phyloP scores from a whole-genome alignment of 441 rosid genomes.

The Hura crepitans region DNA sequence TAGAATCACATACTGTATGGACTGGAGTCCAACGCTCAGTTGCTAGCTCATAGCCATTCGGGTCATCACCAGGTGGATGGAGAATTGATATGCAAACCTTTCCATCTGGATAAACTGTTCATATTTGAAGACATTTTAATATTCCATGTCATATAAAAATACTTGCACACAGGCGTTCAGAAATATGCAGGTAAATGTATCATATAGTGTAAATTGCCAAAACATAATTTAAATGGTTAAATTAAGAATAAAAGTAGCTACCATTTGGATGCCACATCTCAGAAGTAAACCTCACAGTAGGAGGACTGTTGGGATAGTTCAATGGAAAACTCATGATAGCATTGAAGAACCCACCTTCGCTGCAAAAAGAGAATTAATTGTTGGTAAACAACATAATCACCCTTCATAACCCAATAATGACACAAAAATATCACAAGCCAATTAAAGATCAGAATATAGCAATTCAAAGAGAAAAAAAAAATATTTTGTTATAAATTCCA shows the following conservation, averaged over 20 bases:
- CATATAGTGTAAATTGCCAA: neutral
- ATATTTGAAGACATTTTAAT: constrained; percentile 3
- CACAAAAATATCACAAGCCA: neutral
- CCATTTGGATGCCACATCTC: constrained; percentile 99
- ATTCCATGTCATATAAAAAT: constrained; percentile 8
- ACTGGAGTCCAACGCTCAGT: constrained; percentile 86
- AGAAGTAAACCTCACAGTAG: constrained; percentile 70
- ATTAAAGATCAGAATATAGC: neutral
- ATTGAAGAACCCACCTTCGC: constrained; percentile 87
- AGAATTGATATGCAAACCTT: constrained; percentile 86
- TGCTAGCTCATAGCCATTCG: constrained; percentile 88
- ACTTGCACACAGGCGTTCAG: neutral
- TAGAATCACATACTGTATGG: constrained; percentile 53
- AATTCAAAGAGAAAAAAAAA: too few species aligned
- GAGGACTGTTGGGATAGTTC: constrained; percentile 70
- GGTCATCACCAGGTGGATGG: constrained; percentile 96
- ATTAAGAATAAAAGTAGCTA: constrained; percentile 19
- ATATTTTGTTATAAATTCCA: neutral
- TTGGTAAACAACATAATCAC: neutral
- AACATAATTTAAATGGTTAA: neutral
- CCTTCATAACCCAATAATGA: neutral
- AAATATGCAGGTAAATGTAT: neutral
- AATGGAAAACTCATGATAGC: constrained; percentile 82
- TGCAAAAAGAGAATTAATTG: constrained; percentile 30
- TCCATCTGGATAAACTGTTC: constrained; percentile 69